Evolutionary conservation across 2,329 filamentous ascomycete species (phyloP), one percentile per base, ranked within the genome.

Genomic region (Sporothrix humicola): DNA sequence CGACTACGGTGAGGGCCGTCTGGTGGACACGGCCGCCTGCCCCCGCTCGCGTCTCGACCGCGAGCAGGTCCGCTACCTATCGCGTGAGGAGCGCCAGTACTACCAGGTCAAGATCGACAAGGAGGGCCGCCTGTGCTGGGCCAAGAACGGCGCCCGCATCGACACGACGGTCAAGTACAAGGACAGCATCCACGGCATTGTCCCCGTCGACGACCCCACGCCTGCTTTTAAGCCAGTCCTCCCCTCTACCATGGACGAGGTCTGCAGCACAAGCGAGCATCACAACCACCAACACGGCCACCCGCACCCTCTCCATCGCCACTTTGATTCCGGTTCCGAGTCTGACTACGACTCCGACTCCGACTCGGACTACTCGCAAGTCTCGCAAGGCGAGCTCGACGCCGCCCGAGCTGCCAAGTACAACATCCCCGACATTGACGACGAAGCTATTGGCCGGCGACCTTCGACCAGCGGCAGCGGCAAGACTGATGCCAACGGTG

Each of bases 11-110:
- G 91, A 91, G 68, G 95, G 95, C 0, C 89, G 85, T 77, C 81
- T 87, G 54, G 80, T 96, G 59, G 91, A 95, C 76, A 83, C 95
- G 13, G 87, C 89, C 3, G 87, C 88, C 0, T 94, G 94, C 76
- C 91, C 93, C 1, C 87, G 95, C 50, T 91, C 93, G 74, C 85
- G 89, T 15, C 84, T 97, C 7, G 93, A 96, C 70, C 87, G 88
- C 31, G 93, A 97, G 80, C 90, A 91, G 78, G 93, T 97, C 1
- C 88, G 95, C 20, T 98, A 97, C 79, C 84, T 98, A 26, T 93
- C 91, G 6, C 87, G 91, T 1, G 94, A 97, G 79, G 94, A 97
- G 81, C 87, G 95, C 9, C 85, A 92, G 80, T 87, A 92, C 76
- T 98, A 97, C 79, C 84, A 97, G 13, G 93, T 96, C 46, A 88